These are phyloP conservation scores for Gracilaria caudata DNA, from an alignment of 23 red algal genomes.

Conservation along the genomic window DNA sequence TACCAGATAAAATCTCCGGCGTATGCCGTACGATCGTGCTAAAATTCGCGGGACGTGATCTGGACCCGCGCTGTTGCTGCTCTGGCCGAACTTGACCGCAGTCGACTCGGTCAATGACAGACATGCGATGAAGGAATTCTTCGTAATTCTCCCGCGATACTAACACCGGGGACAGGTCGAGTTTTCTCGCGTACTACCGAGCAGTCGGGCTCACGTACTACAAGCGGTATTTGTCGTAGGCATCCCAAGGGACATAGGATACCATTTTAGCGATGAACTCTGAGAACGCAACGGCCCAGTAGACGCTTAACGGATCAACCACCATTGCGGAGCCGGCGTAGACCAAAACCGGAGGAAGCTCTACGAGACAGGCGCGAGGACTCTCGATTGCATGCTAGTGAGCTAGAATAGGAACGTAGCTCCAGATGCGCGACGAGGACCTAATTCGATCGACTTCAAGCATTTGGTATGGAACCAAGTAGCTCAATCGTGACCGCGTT, in stretches of 20 bases:
- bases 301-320: background rate
- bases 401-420: background rate
- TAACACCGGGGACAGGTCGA: conserved; percentile 5
- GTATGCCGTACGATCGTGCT: background rate
- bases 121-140: background rate
- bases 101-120: background rate
- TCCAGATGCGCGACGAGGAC: background rate
- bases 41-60: background rate
- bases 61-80: background rate
- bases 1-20: conserved; percentile 14
- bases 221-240: conserved; percentile 26
- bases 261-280: conserved; percentile 13
- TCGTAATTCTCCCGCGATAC: background rate
- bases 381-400: background rate
- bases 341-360: background rate
- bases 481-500: background rate
- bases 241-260: background rate
- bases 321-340: background rate
- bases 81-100: background rate
- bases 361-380: background rate
- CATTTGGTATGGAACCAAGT: conserved; percentile 5
- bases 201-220: conserved; percentile 24
- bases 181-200: background rate
- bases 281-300: conserved; percentile 14
- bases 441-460: background rate